Conservation (phyloP, 805 yeast species). For the Wickerhamiella kurtzmanii region DNA sequence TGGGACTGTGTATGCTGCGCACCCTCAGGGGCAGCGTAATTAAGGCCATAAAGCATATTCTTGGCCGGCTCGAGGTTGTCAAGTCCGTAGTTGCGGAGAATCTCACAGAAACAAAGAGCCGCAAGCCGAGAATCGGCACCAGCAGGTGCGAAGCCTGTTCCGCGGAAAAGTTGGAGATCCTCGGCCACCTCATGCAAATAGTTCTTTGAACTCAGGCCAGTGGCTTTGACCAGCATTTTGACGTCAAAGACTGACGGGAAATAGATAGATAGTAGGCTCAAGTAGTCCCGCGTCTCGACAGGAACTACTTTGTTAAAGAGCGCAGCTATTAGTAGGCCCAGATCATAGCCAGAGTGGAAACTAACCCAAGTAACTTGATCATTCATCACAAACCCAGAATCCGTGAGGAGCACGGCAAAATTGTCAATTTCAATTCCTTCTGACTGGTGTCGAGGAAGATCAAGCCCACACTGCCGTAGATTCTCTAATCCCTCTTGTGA, state of each 20-base stretch:
- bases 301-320: constrained; percentile 70
- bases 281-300: constrained; percentile 61
- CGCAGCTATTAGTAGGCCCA: constrained; percentile 74
- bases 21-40: constrained; percentile 5
- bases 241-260: constrained; percentile 80
- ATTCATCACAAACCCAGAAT: constrained; percentile 73
- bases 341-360: constrained; percentile 88
- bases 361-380: constrained; percentile 71
- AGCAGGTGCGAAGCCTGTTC: constrained; percentile 29
- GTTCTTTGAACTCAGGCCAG: constrained; percentile 26
- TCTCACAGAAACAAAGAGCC: constrained; percentile 31
- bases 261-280: constrained; percentile 51
- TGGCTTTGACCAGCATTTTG: constrained; percentile 35
- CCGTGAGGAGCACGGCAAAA: constrained; percentile 73
- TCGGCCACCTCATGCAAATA: constrained; percentile 30
- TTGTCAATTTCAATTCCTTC: constrained; percentile 67
- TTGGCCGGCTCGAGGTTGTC: constrained; percentile 20
- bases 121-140: constrained; percentile 34
- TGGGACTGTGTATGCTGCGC: constrained; percentile 1
- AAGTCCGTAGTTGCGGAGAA: constrained; percentile 26
- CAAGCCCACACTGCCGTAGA: constrained; percentile 68
- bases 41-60: constrained; percentile 29
- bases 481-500: constrained; percentile 73
- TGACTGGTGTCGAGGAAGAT: constrained; percentile 57
- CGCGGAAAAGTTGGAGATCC: constrained; percentile 28